Evolutionary conservation across 1,139 yeast species (phyloP), one percentile per base, ranked within the genome.

Genomic region (Sugiyamaella sp.): DNA sequence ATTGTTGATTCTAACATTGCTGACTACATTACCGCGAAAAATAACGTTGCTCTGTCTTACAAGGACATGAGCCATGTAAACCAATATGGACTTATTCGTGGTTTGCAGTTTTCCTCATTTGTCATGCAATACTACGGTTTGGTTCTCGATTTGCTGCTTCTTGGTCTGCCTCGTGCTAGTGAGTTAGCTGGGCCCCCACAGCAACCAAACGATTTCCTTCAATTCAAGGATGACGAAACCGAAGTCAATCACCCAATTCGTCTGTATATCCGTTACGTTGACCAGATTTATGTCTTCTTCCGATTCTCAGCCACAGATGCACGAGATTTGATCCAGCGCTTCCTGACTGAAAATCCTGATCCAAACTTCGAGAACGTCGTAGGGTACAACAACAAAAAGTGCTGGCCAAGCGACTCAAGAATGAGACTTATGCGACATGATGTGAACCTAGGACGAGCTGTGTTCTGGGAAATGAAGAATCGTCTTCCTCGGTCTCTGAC

Each of bases 21-120:
- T 3, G 98, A 93, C 68, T 95, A 95, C 67, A 86, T 93, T 64
- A 89, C 97, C 0, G 86, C 98, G 1, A 91, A 91, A 68, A 90
- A 89, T 71, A 95, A 93, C 63, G 83, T 91, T 21, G 80, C 82
- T 35, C 66, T 95, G 33, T 79, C 93, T 1, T 95, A 85, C 69
- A 95, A 95, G 67, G 99, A 95, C 68, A 95, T 95, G 99, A 87
- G 84, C 57, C 96, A 90, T 68, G 84, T 88, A 16, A 93, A 93
- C 69, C 91, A 87, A 64, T 85, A 84, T 66, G 99, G 99, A 27
- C 72, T 95, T 57, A 73, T 95, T 19, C 78, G 95, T 52, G 99
- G 99, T 1, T 73, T 93, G 27, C 97, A 89, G 64, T 95, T 90
- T 68, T 81, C 97, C 1, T 85, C 97, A 0, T 95, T 93, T 70